These are phyloP conservation scores for Talaromyces pinophilus DNA, from an alignment of 2,329 filamentous ascomycete genomes.

Conservation along the genomic window DNA sequence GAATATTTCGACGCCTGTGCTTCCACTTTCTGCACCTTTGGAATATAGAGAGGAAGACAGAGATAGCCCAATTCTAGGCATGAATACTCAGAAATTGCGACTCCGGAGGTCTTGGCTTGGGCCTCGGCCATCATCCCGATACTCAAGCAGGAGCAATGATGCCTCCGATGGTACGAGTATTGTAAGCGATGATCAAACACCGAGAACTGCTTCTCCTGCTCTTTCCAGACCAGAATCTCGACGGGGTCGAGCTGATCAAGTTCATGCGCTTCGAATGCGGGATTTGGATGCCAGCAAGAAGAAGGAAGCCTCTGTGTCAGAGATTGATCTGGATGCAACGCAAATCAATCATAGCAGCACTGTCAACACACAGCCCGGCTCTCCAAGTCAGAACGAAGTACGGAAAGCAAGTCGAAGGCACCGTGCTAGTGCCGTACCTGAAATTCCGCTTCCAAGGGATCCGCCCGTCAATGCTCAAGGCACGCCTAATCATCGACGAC, in stretches of 20 bases:
- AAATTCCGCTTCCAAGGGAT: slow-evolving; percentile 27
- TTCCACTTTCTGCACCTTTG: slow-evolving; percentile 11
- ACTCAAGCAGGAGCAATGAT: slow-evolving; percentile 18
- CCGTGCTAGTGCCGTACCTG: slow-evolving; percentile 24
- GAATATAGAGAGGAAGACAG: slow-evolving; percentile 8
- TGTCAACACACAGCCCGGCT: background rate
- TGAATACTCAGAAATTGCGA: slow-evolving; percentile 12
- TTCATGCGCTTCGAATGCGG: slow-evolving; percentile 33
- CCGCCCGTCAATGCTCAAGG: slow-evolving; percentile 24
- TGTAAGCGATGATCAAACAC: slow-evolving; percentile 14
- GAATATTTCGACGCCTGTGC: slow-evolving; percentile 12
- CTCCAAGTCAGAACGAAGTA: background rate
- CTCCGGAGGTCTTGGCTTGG: slow-evolving; percentile 16
- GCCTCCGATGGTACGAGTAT: slow-evolving; percentile 7
- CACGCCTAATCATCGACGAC: slow-evolving; percentile 7
- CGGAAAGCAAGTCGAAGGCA: slow-evolving; percentile 5
- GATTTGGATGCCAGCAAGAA: slow-evolving; percentile 33
- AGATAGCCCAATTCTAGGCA: slow-evolving; percentile 22
- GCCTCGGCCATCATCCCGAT: slow-evolving; percentile 18
- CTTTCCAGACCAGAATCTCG: slow-evolving; percentile 24
- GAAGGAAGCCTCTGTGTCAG: background rate
- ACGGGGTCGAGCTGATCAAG: slow-evolving; percentile 29
- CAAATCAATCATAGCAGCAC: background rate
- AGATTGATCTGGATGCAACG: background rate
- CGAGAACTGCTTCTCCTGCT: slow-evolving; percentile 19